These are phyloP conservation scores for Eucalyptus cloeziana DNA, from an alignment of 345 rosid genomes.

Conservation along the genomic window DNA sequence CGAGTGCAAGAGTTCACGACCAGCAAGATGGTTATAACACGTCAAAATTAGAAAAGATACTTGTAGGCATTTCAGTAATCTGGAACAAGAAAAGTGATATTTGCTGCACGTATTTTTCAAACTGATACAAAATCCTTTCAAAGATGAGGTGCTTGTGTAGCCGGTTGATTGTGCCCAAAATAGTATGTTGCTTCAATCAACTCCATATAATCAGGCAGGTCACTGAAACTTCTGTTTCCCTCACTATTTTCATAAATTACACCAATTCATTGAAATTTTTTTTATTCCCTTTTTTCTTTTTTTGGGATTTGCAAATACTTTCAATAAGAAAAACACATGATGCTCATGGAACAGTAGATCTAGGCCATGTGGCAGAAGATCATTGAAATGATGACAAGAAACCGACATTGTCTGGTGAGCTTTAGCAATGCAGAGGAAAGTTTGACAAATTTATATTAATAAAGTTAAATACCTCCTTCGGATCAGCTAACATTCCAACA, in stretches of 20 bases:
- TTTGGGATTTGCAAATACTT: not conserved
- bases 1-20: not conserved
- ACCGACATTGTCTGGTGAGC: not conserved
- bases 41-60: not conserved
- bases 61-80: not conserved
- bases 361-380: not conserved
- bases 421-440: not conserved
- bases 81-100: not conserved
- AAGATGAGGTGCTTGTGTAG: not conserved
- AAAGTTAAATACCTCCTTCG: conserved; percentile 25
- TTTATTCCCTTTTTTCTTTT: not conserved
- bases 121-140: not conserved
- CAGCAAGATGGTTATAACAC: not conserved
- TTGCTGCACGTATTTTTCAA: not conserved
- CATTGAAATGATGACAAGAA: not conserved
- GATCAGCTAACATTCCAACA: conserved; percentile 49
- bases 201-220: not conserved
- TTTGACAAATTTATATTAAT: not conserved
- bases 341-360: not conserved
- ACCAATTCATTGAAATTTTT: not conserved
- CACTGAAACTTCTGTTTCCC: not conserved
- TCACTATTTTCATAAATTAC: not conserved
- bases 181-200: not conserved
- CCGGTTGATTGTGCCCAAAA: not conserved
- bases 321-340: not conserved